Base-by-base conservation (phyloP, 1,284 basidiomycete genomes). In the Filobasidium uniguttulatum region DNA sequence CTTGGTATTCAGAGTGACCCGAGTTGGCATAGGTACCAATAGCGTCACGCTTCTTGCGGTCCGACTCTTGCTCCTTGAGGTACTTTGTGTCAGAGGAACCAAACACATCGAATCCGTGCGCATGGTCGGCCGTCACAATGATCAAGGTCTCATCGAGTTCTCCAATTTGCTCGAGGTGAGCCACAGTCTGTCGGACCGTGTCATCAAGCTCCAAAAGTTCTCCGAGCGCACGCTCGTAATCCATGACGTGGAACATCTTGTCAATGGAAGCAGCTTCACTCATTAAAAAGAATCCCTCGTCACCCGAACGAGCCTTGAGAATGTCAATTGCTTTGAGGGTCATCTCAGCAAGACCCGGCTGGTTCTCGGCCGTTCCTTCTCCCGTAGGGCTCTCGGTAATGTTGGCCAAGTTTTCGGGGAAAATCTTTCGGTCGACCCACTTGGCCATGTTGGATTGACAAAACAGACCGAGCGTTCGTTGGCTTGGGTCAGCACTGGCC, bases 201-300 rank as follows among this genome's bases (percentile, higher is more conserved):
- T 70, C 64, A 58, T 72, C 70, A 35, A 72, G 63, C 58, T 72
- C 70, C 48, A 72, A 65, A 7, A 71, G 61, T 41, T 72, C 71
- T 10, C 70, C 71, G 15, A 71, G 62, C 9, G 70, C 69, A 17
- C 69, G 66, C 50, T 70, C 64, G 37, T 69, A 63, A 52, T 68
- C 66, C 47, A 65, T 62, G 14, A 62, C 63, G 61, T 70, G 68
- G 61, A 68, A 64, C 61, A 67, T 59, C 59, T 71, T 70, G 64
- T 70, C 71, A 49, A 66, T 61, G 1, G 50, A 54, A 7, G 71
- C 71, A 15, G 71, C 71, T 58, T 72, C 71, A 30, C 62, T 64
- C 68, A 72, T 69, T 46, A 72, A 58, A 51, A 69, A 60, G 58
- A 63, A 72, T 7, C 66, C 66, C 15, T 55, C 49, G 50, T 55